Conservation (phyloP, 208 protist genomes). For the Acanthamoeba polyphaga region DNA sequence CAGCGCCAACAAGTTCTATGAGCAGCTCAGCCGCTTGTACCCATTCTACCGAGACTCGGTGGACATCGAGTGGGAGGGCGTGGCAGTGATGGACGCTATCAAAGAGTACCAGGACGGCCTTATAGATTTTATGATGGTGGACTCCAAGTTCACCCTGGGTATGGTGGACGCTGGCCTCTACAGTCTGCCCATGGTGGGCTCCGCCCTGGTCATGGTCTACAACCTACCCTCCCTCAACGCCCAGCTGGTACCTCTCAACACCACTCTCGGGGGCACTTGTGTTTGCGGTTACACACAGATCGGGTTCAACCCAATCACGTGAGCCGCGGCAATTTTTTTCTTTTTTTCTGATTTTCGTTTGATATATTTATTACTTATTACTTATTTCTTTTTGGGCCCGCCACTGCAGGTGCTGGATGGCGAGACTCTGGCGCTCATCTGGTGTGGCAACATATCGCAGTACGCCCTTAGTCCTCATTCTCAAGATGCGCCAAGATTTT, state of each 20-base stretch:
- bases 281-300: neutral
- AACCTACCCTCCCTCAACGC: neutral
- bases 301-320: neutral
- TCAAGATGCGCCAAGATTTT: neutral
- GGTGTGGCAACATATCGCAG: constrained; percentile 4
- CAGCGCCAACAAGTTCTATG: constrained; percentile 2
- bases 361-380: too few relatives aligned
- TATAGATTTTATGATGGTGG: constrained; percentile 8
- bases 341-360: neutral
- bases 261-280: too few relatives aligned
- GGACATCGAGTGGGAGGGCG: neutral
- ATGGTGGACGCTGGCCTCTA: neutral
- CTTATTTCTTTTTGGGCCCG: neutral
- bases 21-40: neutral
- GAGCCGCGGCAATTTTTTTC: too few relatives aligned
- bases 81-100: neutral
- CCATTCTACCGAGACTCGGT: constrained; percentile 21
- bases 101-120: neutral
- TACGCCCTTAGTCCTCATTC: neutral
- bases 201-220: constrained; percentile 21
- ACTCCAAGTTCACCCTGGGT: neutral
- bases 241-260: neutral
- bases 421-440: constrained; percentile 3
- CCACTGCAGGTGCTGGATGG: neutral
- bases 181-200: neutral